Base-by-base conservation (phyloP, 2,329 filamentous ascomycete species). In the Emericellopsis atlantica region DNA sequence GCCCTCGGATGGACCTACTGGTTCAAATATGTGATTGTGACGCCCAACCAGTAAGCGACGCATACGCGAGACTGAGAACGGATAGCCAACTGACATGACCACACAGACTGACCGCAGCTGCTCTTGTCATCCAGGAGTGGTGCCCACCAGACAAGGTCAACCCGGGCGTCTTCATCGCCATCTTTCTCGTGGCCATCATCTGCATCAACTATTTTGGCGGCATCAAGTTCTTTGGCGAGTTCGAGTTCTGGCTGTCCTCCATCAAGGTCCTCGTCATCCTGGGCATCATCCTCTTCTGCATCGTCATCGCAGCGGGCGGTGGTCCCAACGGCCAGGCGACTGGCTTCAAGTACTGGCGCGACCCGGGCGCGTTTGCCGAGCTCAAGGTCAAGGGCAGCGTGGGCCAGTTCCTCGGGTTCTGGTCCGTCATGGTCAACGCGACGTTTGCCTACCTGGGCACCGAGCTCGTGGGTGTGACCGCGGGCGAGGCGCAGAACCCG, bases 71-170 rank as follows among this genome's bases (percentile, higher is more conserved):
- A n/a, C n/a, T n/a, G n/a, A n/a, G n/a, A n/a, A n/a, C n/a, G n/a
- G n/a, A n/a, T n/a, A n/a, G n/a, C 10, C 10, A 6, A 10, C 24
- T 26, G 10, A 84, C 39, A 88, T n/a, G 84, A 1, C 85, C 87
- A 1, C 92, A 92, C 54, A 85, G 93, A 56, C 66, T 93, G 32
- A 92, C 85, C 1, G 86, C 86, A 23, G 76, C 74, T n/a, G 76
- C 84, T 5, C 61, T 93, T 32, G 82, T 90, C 43, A 82, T 93
- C 43, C 76, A 82, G 49, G 88, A 79, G 52, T 93, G 87, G 86
- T 63, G 85, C 10, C 57, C 67, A 1, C 62, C 74, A 23, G 72
- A 82, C 0, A 65, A 61, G 36, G 69, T 90, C 42, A 89, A 90
- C 52, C 79, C 84, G 0, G 85, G 83, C 39, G 82, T 90, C 11